These are phyloP conservation scores for Fusarium verticillioides DNA, from an alignment of 2,329 filamentous ascomycete genomes.

Conservation along the genomic window DNA sequence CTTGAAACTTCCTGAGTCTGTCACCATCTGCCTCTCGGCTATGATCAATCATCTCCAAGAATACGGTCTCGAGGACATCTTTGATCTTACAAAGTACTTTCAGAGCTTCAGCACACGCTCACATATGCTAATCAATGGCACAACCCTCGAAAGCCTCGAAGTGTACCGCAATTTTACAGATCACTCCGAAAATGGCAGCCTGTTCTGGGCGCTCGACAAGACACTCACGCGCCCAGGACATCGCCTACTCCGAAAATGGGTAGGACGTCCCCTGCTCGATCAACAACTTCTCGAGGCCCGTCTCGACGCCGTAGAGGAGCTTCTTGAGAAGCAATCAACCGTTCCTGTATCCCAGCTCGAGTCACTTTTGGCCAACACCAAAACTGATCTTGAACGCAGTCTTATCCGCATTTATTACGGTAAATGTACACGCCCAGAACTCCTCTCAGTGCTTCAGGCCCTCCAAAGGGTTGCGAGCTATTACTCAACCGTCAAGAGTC, in stretches of 20 bases:
- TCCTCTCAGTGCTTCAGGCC: slow-evolving; percentile 85
- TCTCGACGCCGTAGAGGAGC: slow-evolving; percentile 85
- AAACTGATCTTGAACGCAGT: slow-evolving; percentile 88
- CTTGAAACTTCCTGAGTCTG: slow-evolving; percentile 82
- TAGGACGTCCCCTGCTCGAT: slow-evolving; percentile 88
- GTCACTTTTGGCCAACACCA: slow-evolving; percentile 75
- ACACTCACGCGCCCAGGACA: slow-evolving; percentile 91
- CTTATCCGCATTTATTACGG: slow-evolving; percentile 97
- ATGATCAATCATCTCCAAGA: slow-evolving; percentile 96
- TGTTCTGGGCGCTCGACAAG: slow-evolving; percentile 96
- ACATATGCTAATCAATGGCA: slow-evolving; percentile 96
- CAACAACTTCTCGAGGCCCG: slow-evolving; percentile 79
- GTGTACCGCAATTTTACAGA: slow-evolving; percentile 97
- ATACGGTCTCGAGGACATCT: slow-evolving; percentile 94
- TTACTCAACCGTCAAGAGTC: slow-evolving; percentile 73
- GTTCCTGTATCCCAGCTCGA: slow-evolving; percentile 78
- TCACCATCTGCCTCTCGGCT: slow-evolving; percentile 91
- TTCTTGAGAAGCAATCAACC: slow-evolving; percentile 75
- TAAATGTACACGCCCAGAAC: slow-evolving; percentile 90
- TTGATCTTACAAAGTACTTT: slow-evolving; percentile 96
- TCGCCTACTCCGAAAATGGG: slow-evolving; percentile 90
- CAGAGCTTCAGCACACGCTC: slow-evolving; percentile 93
- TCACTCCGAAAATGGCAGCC: slow-evolving; percentile 82
- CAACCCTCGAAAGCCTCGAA: slow-evolving; percentile 91
- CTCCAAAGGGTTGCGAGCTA: slow-evolving; percentile 84